Evolutionary conservation across 495 filamentous ascomycete species (phyloP).

Genomic region (Podospora tetraspora): DNA sequence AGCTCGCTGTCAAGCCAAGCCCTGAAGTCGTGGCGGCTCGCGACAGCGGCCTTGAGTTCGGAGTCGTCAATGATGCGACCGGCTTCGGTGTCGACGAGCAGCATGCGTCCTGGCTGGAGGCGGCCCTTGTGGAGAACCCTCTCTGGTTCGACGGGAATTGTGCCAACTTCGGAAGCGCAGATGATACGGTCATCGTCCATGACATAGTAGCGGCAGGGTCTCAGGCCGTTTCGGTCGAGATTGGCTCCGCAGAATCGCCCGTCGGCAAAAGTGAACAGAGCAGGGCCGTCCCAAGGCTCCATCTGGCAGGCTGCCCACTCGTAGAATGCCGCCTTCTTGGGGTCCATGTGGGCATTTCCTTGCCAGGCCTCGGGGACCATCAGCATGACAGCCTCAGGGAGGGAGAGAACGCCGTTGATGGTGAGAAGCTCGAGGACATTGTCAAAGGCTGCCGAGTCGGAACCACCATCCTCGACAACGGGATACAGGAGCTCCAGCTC

Average conservation of each 20-base stretch:
- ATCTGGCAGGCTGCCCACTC: conserved; percentile 99
- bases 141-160: conserved; percentile 88
- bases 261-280: conserved; percentile 97
- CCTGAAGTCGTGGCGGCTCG: conserved; percentile 78
- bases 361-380: conserved; percentile 99
- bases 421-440: conserved; percentile 93
- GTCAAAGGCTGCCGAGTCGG: conserved; percentile 97
- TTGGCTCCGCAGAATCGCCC: conserved; percentile 97
- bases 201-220: conserved; percentile 97
- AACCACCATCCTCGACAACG: conserved; percentile 95
- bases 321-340: conserved; percentile 96
- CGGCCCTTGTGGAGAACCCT: conserved; percentile 90
- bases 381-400: conserved; percentile 97
- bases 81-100: conserved; percentile 91
- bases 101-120: conserved; percentile 93
- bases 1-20: conserved; percentile 85
- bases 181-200: conserved; percentile 98
- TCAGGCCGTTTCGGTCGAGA: conserved; percentile 94
- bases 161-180: conserved; percentile 96
- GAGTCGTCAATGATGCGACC: conserved; percentile 94
- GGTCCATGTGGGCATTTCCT: conserved; percentile 87
- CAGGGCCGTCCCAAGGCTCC: conserved; percentile 99
- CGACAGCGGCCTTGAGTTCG: conserved; percentile 87
- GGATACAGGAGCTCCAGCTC: conserved; percentile 90
- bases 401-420: conserved; percentile 94